Evolutionary conservation across 2,329 filamentous ascomycete genomes (phyloP), one percentile per base, ranked within the genome.

Genomic region (Lecanicillium sp.): DNA sequence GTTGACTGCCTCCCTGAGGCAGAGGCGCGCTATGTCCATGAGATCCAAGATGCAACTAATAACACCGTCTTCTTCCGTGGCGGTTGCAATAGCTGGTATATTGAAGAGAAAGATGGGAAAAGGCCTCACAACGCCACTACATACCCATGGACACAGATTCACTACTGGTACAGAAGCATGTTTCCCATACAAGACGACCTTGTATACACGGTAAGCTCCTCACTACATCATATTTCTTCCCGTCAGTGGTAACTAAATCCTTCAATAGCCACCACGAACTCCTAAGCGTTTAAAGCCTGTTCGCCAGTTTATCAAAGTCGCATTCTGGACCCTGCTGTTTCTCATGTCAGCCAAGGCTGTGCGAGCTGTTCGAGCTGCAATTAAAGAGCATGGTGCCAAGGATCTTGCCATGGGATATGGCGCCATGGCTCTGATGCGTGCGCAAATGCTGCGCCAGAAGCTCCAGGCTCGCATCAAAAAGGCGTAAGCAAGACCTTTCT

Each of bases 11-110:
- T 53, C 18, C 49, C 32, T 3, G 46, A 57, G 1, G 62, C 63
- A 2, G 63, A 67, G 45, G 38, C 50, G 27, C 38, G 37, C 5
- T 63, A 61, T 39, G 52, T 56, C 1, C 33, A 50, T 3, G 41
- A 49, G 16, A 42, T 64, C 6, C 63, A 68, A 29, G 29, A 35
- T 0, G 52, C 49, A 3, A 42, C 66, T 33, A 28, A 46, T 2
- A 49, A 57, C 3, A 65, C 52, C 0, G 60, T 66, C 0, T 65
- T 53, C 51, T 48, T 42, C 14, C 45, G 47, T 0, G 53, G 53
- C 1, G 55, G 56, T 0, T 65, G 63, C 38, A 41, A 47, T 25
- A 64, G 48, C 46, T 66, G 62, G 63, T 66, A 65, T 42, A 47
- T 49, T 40, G 46, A 41, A 20, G 47, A 45, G 12, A 48, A 37